Evolutionary conservation across 2,329 filamentous ascomycete species (phyloP), one percentile per base, ranked within the genome.

Genomic region (Talaromyces funiculosus): DNA sequence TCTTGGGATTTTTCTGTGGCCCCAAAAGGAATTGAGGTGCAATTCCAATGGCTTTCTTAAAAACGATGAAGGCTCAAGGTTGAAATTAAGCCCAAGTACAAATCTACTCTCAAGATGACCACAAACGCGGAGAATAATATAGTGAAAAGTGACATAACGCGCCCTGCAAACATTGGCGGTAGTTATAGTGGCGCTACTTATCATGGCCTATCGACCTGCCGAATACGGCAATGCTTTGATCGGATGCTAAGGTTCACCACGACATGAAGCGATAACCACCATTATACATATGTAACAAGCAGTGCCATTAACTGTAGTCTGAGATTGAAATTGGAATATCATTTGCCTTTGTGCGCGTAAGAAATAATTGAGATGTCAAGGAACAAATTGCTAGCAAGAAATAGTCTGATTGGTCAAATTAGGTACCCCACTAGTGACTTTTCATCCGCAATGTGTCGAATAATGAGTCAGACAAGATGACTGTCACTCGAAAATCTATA

Each of bases 161-260:
- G 29, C 29, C 29, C 47, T 33, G n/a, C 29, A 33, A 51, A 22
- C 18, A 20, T 9, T 14, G 10, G 5, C 29, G 45, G 47, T 22
- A 35, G 7, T 20, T 51, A 35, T 51, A 22, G 47, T 51, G n/a
- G 47, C 14, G 18, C 45, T 10, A 1, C 6, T 51, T 51, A 51
- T 51, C 47, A 51, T 51, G 47, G 47, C 47, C 47, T 51, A 51
- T 51, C 47, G 47, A 51, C 47, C 47, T 51, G 29, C 47, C 47
- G n/a, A 51, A 51, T 51, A 33, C 29, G 47, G 47, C 35, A 51
- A 22, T 14, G 47, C 47, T 14, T 20, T 3, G 29, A 33, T 33
- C 33, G 9, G 1, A 8, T 22, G 20, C 16, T n/a, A 24, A 12
- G 42, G 22, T 26, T 45, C 20, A 45, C 42, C 24, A 7, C 42